A percentile compares a stretch with the other conserved stretches of the same genome.
These are phyloP conservation scores for Lactifluus pinguis DNA, from an alignment of 768 basidiomycete genomes.

Conservation along the genomic window DNA sequence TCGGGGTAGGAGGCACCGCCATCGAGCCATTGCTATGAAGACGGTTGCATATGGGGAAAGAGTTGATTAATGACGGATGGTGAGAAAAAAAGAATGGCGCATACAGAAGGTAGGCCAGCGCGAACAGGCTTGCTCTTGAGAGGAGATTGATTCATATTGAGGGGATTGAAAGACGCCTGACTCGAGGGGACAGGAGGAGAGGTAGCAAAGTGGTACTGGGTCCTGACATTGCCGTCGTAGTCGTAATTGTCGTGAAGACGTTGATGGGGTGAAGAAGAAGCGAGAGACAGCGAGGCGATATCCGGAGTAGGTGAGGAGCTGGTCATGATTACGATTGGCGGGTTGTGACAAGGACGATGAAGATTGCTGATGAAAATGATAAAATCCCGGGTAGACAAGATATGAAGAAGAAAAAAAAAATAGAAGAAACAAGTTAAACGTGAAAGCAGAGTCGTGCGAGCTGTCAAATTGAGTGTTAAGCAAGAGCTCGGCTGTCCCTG, in stretches of 20 bases:
- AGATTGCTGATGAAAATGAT: background rate
- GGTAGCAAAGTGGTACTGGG: slow-evolving; percentile 64
- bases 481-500: no score
- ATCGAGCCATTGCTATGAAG: slow-evolving; percentile 77
- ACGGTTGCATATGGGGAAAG: slow-evolving; percentile 16
- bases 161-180: slow-evolving; percentile 40
- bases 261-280: slow-evolving; percentile 50
- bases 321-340: slow-evolving; percentile 52
- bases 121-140: slow-evolving; percentile 68
- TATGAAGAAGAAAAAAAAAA: background rate
- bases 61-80: slow-evolving; percentile 14
- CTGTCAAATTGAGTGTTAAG: background rate
- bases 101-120: slow-evolving; percentile 63
- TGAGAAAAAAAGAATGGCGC: slow-evolving; percentile 22
- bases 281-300: slow-evolving; percentile 65
- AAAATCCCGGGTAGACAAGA: slow-evolving; percentile 4
- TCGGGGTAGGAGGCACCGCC: slow-evolving; percentile 43
- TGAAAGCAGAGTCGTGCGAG: background rate
- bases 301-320: slow-evolving; percentile 63
- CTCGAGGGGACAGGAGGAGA: slow-evolving; percentile 45
- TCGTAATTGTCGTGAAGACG: slow-evolving; percentile 83
- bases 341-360: background rate
- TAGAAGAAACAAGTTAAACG: background rate
- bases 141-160: slow-evolving; percentile 57
- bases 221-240: slow-evolving; percentile 57